Evolutionary conservation across 805 yeast genomes (phyloP), one percentile per base, ranked within the genome.

Genomic region (Metschnikowia anglica): DNA sequence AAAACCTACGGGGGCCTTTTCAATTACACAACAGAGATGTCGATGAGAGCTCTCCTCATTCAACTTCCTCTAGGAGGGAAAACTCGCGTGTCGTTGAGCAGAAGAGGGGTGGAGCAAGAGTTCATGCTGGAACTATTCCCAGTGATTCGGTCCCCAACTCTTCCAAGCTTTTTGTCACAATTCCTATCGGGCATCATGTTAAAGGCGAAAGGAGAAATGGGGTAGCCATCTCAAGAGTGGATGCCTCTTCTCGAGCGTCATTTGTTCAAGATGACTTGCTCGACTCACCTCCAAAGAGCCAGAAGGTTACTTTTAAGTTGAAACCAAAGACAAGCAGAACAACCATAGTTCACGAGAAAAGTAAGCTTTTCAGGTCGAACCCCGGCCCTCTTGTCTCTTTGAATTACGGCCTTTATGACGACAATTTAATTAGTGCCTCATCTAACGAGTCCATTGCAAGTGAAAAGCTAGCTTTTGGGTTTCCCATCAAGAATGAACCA

Each of bases 361-460:
- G 58, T 41, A 65, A 62, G 46, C 45, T 55, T 12, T 53, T 68
- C 7, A 51, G 72, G 24, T 64, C 65, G 26, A 55, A 62, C 12
- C 73, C 74, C 0, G 74, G 73, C 1, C 74, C 76, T 1, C 50
- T 70, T 34, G 54, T 70, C 3, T 61, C 65, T 0, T 48, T 70
- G 21, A 49, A 56, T 37, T 69, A 63, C 44, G 66, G 63, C 33
- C 49, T 61, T 9, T 70, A 70, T 42, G 74, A 70, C 43, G 73
- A 67, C 12, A 66, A 64, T 48, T 36, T 60, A 9, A 41, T 67
- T 30, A 39, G 42, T 5, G 50, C 52, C 5, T 31, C 52, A 5
- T 48, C 48, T 17, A 50, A 54, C 39, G 48, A 48, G n/a, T 47
- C 49, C 13, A 53, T 56, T 1, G 43, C 53, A 3, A 24, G 49